Percentiles rank a stretch among this genome's conserved stretches.
These are phyloP conservation scores for Graphilbum fragrans DNA, from an alignment of 2,329 filamentous ascomycete species.

Conservation along the genomic window DNA sequence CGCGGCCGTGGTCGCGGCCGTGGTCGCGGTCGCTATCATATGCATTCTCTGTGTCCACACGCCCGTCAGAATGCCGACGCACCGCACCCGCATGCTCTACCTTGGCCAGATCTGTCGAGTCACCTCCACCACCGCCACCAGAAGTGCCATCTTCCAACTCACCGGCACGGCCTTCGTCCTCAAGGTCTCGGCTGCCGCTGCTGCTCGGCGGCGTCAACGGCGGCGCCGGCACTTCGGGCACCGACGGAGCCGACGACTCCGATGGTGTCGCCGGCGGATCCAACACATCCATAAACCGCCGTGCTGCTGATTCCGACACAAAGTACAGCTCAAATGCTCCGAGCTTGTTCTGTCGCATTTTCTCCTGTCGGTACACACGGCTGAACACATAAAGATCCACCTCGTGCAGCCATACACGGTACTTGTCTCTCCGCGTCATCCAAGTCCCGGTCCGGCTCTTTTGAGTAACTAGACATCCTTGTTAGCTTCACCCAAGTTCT, in stretches of 20 bases:
- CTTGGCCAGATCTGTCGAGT: background rate
- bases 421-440: conserved; percentile 34
- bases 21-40: too few species aligned
- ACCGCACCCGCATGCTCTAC: background rate
- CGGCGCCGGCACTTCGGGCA: too few species aligned
- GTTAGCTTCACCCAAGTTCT: background rate
- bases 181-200: background rate
- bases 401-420: conserved; percentile 38
- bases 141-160: background rate
- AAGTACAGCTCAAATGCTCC: conserved; percentile 42
- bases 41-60: too few species aligned
- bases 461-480: conserved; percentile 32
- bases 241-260: background rate
- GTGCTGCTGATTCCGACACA: conserved; percentile 25
- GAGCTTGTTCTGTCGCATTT: conserved; percentile 33
- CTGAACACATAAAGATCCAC: conserved; percentile 48
- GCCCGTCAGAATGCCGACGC: too few species aligned
- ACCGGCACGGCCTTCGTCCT: background rate
- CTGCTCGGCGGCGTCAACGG: background rate
- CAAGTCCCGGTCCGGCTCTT: conserved; percentile 35
- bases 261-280: conserved; percentile 7
- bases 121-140: background rate
- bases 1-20: background rate
- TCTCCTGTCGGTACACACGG: conserved; percentile 38
- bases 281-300: conserved; percentile 30